phyloP scores from a whole-genome alignment of 192 early-diverging fungal species.

The Umbelopsis ramanniana region DNA sequence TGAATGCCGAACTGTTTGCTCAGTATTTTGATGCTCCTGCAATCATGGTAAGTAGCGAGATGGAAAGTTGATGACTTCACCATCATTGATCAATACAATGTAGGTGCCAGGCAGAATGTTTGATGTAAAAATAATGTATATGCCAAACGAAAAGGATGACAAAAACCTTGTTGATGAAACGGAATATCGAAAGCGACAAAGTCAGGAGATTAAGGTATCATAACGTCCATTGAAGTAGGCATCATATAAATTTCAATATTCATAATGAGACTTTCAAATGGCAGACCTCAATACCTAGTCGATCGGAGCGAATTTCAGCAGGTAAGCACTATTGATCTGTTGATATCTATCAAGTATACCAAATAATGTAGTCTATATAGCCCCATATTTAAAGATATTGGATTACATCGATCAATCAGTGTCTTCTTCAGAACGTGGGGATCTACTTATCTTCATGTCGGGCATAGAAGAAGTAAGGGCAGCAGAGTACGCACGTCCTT shows the following conservation, averaged over 20 bases:
- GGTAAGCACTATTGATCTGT: constrained; percentile 36
- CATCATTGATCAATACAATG: background rate
- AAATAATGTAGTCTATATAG: constrained; percentile 24
- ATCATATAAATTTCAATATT: background rate
- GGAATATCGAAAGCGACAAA: constrained; percentile 47
- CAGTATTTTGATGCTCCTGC: constrained; percentile 72
- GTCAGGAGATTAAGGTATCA: constrained; percentile 39
- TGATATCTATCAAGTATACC: background rate
- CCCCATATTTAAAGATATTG: constrained; percentile 63
- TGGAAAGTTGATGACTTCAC: background rate
- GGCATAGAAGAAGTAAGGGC: constrained; percentile 62
- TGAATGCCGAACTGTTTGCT: constrained; percentile 79
- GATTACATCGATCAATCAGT: constrained; percentile 62
- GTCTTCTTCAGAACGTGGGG: constrained; percentile 61
- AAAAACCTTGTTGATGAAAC: constrained; percentile 59
- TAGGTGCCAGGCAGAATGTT: constrained; percentile 72
- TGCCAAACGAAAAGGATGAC: constrained; percentile 58
- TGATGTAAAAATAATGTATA: constrained; percentile 65
- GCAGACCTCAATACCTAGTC: constrained; percentile 56
- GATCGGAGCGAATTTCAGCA: constrained; percentile 47
- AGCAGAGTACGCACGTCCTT: too few relatives aligned
- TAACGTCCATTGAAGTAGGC: too few relatives aligned
- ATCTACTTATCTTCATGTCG: constrained; percentile 66
- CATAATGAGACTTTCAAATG: background rate
- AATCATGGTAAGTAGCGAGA: constrained; percentile 29